phyloP scores from a whole-genome alignment of 1,139 yeast genomes.

The Pichia sp. region DNA sequence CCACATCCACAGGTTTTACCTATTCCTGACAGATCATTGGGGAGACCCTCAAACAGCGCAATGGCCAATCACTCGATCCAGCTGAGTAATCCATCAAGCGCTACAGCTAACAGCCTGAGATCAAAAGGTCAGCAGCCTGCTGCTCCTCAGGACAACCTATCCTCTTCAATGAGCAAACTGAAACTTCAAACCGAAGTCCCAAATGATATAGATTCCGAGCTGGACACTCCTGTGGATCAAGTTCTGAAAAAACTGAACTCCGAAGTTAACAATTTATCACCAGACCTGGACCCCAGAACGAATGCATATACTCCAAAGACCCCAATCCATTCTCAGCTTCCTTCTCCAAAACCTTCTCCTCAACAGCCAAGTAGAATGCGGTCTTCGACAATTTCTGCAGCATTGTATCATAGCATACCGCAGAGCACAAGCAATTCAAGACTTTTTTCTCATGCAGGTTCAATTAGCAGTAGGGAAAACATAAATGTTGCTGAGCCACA shows the following conservation, averaged over 20 bases:
- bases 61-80: constrained; percentile 18
- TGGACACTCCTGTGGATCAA: constrained; percentile 21
- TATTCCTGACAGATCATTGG: constrained; percentile 16
- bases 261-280: background rate
- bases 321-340: background rate
- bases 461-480: background rate
- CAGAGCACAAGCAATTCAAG: background rate
- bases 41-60: constrained; percentile 10
- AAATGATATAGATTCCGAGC: constrained; percentile 31
- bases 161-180: constrained; percentile 24
- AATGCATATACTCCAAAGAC: background rate
- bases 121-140: constrained; percentile 13
- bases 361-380: constrained; percentile 7
- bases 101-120: constrained; percentile 6
- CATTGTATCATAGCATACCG: background rate
- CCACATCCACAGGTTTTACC: constrained; percentile 12
- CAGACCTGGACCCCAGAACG: background rate
- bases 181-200: constrained; percentile 30
- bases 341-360: background rate
- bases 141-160: background rate
- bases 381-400: constrained; percentile 21
- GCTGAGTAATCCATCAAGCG: constrained; percentile 16
- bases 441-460: background rate
- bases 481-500: background rate
- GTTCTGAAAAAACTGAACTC: constrained; percentile 1